Evolutionary conservation across 495 filamentous ascomycete species (phyloP).

Genomic region (Hypoxylon intermedium): DNA sequence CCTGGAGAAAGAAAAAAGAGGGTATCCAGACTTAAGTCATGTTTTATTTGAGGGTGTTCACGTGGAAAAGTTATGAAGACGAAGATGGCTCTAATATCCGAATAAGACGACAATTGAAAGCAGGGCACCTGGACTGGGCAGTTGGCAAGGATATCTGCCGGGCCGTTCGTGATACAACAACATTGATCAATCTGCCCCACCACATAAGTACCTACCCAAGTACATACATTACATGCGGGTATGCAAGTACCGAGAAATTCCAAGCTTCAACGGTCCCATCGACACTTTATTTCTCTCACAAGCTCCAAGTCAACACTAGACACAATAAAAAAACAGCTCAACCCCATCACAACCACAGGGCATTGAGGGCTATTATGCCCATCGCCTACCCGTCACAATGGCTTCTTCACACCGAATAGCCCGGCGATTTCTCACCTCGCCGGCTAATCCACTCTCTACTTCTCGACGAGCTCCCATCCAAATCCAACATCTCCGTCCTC

Average conservation of each 20-base stretch:
- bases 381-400: slow-evolving; percentile 43
- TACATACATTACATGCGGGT: not conserved
- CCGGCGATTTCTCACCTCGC: slow-evolving; percentile 38
- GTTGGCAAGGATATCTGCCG: not conserved
- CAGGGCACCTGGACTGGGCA: not conserved
- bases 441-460: slow-evolving; percentile 40
- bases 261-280: not conserved
- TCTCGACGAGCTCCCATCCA: slow-evolving; percentile 30
- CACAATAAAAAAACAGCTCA: slow-evolving; percentile 3
- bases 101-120: not conserved
- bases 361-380: slow-evolving; percentile 52
- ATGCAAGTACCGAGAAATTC: not conserved
- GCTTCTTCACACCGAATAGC: slow-evolving; percentile 46
- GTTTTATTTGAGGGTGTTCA: not conserved
- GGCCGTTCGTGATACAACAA: no score
- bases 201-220: not conserved
- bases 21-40: not conserved
- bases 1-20: not conserved
- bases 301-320: not conserved
- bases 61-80: no score
- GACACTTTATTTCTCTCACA: slow-evolving; percentile 13
- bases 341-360: slow-evolving; percentile 20
- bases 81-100: no score
- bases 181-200: not conserved
- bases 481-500: slow-evolving; percentile 25